Conservation (phyloP, 495 filamentous ascomycete species). For the Hyaloscypha hepaticicola region DNA sequence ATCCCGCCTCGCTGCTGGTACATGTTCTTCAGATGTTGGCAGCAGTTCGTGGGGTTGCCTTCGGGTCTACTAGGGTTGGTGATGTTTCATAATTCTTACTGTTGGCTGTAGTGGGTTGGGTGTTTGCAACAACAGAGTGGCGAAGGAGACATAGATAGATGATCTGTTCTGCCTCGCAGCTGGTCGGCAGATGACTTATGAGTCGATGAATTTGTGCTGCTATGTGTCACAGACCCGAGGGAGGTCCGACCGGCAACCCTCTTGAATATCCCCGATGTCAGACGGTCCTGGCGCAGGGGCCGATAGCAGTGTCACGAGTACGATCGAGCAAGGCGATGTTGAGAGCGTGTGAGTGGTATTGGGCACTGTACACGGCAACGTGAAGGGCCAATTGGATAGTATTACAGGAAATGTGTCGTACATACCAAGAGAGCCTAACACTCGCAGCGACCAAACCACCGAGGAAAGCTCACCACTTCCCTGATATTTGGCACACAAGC, state of each 20-base stretch:
- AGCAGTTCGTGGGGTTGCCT: not conserved
- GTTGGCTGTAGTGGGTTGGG: not conserved
- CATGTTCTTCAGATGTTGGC: not conserved
- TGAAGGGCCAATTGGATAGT: not conserved
- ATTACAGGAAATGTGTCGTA: constrained; percentile 1
- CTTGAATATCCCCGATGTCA: not conserved
- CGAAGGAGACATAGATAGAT: not conserved
- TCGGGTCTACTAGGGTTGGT: not conserved
- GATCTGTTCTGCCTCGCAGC: not conserved
- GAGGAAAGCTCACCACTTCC: constrained; percentile 85
- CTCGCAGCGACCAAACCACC: constrained; percentile 89
- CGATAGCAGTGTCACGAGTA: not conserved
- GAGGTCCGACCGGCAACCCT: not conserved
- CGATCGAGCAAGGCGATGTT: not conserved
- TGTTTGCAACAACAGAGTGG: no score
- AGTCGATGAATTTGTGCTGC: not conserved
- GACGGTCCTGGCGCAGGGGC: not conserved
- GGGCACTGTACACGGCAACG: no score
- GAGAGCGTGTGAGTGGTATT: not conserved
- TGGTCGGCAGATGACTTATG: not conserved
- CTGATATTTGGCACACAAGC: constrained; percentile 80
- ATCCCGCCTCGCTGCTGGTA: not conserved
- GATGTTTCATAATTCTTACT: not conserved
- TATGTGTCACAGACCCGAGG: not conserved
- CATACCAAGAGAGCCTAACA: constrained; percentile 51